Base-by-base conservation (phyloP, 2,329 filamentous ascomycete genomes). In the Blastomyces emzantsi region DNA sequence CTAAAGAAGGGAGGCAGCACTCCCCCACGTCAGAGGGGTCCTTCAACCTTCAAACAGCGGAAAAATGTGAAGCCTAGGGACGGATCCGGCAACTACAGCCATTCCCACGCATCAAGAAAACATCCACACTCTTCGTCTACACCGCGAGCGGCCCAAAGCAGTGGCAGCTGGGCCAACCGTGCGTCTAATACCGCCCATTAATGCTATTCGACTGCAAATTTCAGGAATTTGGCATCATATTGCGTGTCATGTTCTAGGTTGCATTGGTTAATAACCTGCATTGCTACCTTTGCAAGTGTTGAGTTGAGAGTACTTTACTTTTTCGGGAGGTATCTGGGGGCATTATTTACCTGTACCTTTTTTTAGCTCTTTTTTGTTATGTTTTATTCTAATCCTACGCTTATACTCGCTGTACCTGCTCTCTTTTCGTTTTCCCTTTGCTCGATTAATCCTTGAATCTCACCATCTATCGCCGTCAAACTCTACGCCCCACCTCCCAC, bases 51-150 rank as follows among this genome's bases (percentile, higher is more conserved):
- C 70, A 60, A 71, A 65, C 65, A 74, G 72, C 70, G 72, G 56
- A 75, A 72, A 64, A 69, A 67, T 56, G 66, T 67, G 9, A 76
- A 73, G 54, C 64, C 70, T 47, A 70, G 73, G 62, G 74, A 77
- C 59, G 70, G 90, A 33, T 55, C 62, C 55, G 64, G 66, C 93
- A 58, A 60, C 28, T 63, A 66, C 61, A 56, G 65, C 45, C 54
- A 57, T 11, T 63, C 67, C 33, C 66, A 64, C 15, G 19, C 62
- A 54, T 2, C 62, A 17, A 66, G 64, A 56, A 68, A 67, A 56
- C 47, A 60, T 56, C 49, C 30, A 49, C 25, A 63, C 49, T 54
- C 65, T 51, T 45, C 65, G 4, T 47, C 61, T 28, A 63, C 28
- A 47, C 61, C 61, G 9, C 59, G 61, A 56, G 55, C 63, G 9